Evolutionary conservation across 805 yeast species (phyloP), one percentile per base, ranked within the genome.

Genomic region (Candida tammaniensis): DNA sequence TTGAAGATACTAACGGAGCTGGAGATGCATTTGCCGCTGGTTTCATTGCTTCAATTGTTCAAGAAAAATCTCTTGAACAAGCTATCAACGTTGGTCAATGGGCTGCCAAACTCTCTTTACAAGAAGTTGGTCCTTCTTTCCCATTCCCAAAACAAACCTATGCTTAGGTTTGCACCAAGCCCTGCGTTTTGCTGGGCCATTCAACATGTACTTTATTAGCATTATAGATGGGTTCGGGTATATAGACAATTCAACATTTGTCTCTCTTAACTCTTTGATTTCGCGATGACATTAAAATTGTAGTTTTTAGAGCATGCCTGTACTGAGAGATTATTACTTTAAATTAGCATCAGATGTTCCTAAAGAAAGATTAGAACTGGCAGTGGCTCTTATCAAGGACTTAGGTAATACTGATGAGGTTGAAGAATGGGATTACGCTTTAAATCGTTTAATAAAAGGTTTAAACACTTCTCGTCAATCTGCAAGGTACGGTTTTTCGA

Each of bases 1-100:
- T 93, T 41, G 80, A 74, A 39, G 99, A 93, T 71, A 86, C 98
- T 55, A 93, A 91, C 70, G 98, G 98, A 70, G 98, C 98, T 30
- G 98, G 98, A 64, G 97, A 91, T 59, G 96, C 97, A 10, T 91
- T 91, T 57, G 98, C 97, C 37, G 94, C 93, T 53, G 98, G 98
- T 39, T 89, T 91, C 63, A 65, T 88, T 45, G 95, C 96, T 42
- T 93, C 89, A 39, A 68, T 89, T 47, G 94, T 87, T 37, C 68
- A 80, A 61, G 86, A 81, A 46, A 78, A 83, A 59, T 49, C 74
- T 18, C 57, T 87, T 38, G 67, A 66, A 16, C 70, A 74, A 47
- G 70, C 80, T 26, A 73, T 91, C 43, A 86, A 82, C 50, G 76
- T 81, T 61, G 98, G 97, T 47, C 98, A 91, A 70, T 89, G 98